These are phyloP conservation scores for Mycena metata DNA, from an alignment of 768 basidiomycete genomes.

Conservation along the genomic window DNA sequence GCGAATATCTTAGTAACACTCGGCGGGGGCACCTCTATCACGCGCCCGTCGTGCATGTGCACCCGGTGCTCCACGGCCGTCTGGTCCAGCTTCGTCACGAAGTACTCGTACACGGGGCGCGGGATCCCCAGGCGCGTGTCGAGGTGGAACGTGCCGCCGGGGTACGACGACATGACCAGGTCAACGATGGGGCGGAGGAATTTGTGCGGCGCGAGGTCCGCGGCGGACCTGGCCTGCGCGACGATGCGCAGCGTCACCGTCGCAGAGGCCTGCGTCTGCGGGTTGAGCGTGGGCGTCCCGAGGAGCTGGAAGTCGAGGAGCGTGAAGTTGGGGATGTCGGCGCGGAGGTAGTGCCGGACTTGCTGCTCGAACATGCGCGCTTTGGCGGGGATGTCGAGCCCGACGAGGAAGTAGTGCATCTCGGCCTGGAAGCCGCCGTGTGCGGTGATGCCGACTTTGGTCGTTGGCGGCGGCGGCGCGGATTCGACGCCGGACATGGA, in stretches of 20 bases:
- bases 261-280: slow-evolving; percentile 24
- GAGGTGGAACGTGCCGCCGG: slow-evolving; percentile 35
- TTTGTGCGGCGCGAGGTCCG: slow-evolving; percentile 10
- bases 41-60: slow-evolving; percentile 27
- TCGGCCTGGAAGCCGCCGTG: slow-evolving; percentile 38
- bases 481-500: slow-evolving; percentile 29
- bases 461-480: slow-evolving; percentile 36
- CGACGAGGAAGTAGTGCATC: slow-evolving; percentile 33
- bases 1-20: slow-evolving; percentile 23
- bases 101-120: slow-evolving; percentile 34
- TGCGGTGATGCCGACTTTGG: slow-evolving; percentile 36
- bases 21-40: slow-evolving; percentile 35
- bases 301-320: slow-evolving; percentile 36
- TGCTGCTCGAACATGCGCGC: slow-evolving; percentile 39
- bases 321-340: slow-evolving; percentile 9
- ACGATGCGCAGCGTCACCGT: slow-evolving; percentile 33
- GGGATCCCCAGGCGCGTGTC: slow-evolving; percentile 29
- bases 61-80: slow-evolving; percentile 29
- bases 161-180: slow-evolving; percentile 36
- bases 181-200: slow-evolving; percentile 34
- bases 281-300: slow-evolving; percentile 22
- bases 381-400: slow-evolving; percentile 32
- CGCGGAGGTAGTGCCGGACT: slow-evolving; percentile 24
- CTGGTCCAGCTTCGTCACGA: slow-evolving; percentile 32
- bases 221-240: slow-evolving; percentile 30